Evolutionary conservation across 345 rosid genomes (phyloP), one percentile per base, ranked within the genome.

Genomic region (Conringia planisiliqua): DNA sequence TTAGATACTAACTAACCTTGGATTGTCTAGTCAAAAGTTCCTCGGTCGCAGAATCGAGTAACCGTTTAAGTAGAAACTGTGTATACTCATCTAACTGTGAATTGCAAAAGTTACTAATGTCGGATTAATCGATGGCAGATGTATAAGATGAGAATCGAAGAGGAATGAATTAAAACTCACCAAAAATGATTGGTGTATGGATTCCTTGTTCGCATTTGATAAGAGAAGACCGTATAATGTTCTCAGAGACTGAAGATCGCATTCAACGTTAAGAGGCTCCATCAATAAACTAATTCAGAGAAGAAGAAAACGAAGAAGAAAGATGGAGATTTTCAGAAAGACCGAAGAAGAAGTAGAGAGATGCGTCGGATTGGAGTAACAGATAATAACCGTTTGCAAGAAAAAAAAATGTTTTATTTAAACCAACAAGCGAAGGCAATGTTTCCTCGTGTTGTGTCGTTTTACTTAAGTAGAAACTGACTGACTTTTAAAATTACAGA

Each of bases 41-140:
- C 40, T 77, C 76, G 3, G 84, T 68, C 44, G 85, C 86, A 43
- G 57, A 80, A 81, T 85, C 93, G 1, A 88, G 84, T 30, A 86
- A 74, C 60, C 74, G 68, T 78, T 86, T 88, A 10, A 86, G 69
- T 16, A 88, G 35, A 30, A 77, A 39, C 67, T 68, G 78, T 10
- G 85, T 82, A 47, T 78, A 73, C 18, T 77, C 71, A 59, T 84
- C 86, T 73, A 85, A 77, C 90, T 88, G 73, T 29, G 18, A 6
- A 7, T 56, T 7, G 1, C 3, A 40, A 18, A 22, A 14, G 14
- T 6, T 62, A 2, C 10, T 38, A 39, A 36, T 20, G 36, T 22
- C 39, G 27, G 43, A 68, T 5, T 18, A 73, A 14, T 1, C 29
- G 2, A 35, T 35, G 54, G 74, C 3, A 61, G 47, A 56, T 4